Evolutionary conservation across 73 alveolate species (phyloP).

Genomic region (Symbiodinium natans): DNA sequence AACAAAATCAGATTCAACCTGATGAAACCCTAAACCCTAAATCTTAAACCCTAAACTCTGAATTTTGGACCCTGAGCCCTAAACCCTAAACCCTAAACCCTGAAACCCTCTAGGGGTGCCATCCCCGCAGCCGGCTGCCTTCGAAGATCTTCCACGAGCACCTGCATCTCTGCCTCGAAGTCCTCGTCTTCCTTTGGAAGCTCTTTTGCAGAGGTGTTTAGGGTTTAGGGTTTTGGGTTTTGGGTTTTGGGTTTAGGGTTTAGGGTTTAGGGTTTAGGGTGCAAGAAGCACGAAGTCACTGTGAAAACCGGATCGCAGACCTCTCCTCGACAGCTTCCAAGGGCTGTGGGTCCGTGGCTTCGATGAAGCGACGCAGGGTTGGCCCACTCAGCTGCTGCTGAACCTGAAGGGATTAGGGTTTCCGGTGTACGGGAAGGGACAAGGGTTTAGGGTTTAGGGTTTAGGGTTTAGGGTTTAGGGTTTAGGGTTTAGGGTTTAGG

Average conservation of each 20-base stretch:
- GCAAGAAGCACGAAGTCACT: too few relatives aligned
- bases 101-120: background rate
- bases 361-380: slow-evolving; percentile 70
- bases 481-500: too few relatives aligned
- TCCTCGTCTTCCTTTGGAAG: background rate
- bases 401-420: slow-evolving; percentile 25
- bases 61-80: background rate
- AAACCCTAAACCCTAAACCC: background rate
- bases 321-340: background rate
- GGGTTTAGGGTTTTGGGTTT: too few relatives aligned
- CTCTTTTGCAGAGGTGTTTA: too few relatives aligned
- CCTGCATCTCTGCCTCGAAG: slow-evolving; percentile 13
- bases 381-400: slow-evolving; percentile 2
- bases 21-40: background rate
- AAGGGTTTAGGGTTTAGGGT: too few relatives aligned
- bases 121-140: background rate
- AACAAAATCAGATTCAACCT: background rate
- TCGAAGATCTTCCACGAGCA: slow-evolving; percentile 59
- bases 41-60: too few relatives aligned
- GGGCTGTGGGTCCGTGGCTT: slow-evolving; percentile 36
- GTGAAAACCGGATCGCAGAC: too few relatives aligned
- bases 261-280: too few relatives aligned
- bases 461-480: too few relatives aligned
- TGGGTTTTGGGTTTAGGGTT: too few relatives aligned
- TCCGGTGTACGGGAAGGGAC: too few relatives aligned